Conservation (phyloP, 371 early-diverging fungal species). For the Lichtheimia corymbifera region DNA sequence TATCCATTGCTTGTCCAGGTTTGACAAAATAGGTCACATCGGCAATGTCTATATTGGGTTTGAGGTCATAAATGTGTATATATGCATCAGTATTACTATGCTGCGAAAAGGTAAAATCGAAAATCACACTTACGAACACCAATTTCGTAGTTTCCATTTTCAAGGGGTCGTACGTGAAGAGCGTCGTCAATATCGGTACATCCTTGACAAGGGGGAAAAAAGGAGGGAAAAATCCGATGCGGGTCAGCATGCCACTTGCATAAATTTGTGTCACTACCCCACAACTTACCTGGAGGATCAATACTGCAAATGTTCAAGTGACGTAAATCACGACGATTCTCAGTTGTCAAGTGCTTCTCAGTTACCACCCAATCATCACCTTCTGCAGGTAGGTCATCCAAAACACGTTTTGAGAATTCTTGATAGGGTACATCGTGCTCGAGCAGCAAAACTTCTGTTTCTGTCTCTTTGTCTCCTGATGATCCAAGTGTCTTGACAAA, state of each 20-base stretch:
- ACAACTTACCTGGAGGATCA: slow-evolving; percentile 88
- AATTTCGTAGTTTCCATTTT: slow-evolving; percentile 89
- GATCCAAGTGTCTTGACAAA: slow-evolving; percentile 89
- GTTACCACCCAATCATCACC: slow-evolving; percentile 85
- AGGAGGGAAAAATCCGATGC: neutral
- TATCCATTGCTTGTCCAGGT: slow-evolving; percentile 82
- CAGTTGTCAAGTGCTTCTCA: slow-evolving; percentile 64
- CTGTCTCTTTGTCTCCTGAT: slow-evolving; percentile 91
- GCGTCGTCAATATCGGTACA: slow-evolving; percentile 99
- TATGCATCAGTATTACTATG: no score
- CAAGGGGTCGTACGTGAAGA: slow-evolving; percentile 81
- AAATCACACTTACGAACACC: slow-evolving; percentile 76
- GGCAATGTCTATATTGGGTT: slow-evolving; percentile 78
- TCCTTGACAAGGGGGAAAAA: slow-evolving; percentile 37
- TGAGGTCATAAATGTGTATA: no score
- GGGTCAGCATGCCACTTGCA: neutral
- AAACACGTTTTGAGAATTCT: slow-evolving; percentile 85
- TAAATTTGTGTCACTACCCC: neutral
- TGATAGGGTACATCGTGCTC: slow-evolving; percentile 96
- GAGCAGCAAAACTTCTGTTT: slow-evolving; percentile 92
- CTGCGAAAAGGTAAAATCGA: no score
- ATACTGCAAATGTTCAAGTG: slow-evolving; percentile 91
- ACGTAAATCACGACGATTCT: slow-evolving; percentile 81
- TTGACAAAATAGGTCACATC: slow-evolving; percentile 98
- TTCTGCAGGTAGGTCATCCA: slow-evolving; percentile 81